These are phyloP conservation scores for Cucurbita maxima DNA, from an alignment of 306 rosid genomes.

Conservation along the genomic window DNA sequence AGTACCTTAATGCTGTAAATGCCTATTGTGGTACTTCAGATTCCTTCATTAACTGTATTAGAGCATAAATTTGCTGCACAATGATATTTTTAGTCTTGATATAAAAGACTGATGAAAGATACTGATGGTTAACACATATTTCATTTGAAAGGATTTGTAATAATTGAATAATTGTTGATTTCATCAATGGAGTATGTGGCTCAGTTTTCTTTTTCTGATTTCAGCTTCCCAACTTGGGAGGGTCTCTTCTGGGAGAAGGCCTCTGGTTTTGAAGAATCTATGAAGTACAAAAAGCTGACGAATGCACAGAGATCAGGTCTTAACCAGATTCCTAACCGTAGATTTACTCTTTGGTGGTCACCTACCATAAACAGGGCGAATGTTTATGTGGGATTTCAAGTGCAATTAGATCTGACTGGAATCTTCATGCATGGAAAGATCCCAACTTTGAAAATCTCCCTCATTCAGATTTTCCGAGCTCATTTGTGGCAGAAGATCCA, in stretches of 20 bases:
- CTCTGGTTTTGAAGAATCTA: conserved; percentile 97
- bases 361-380: conserved; percentile 97
- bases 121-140: not conserved
- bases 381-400: conserved; percentile 98
- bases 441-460: conserved; percentile 92
- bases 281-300: conserved; percentile 96
- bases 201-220: conserved; percentile 17
- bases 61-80: not conserved
- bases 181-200: not conserved
- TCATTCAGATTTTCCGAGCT: conserved; percentile 94
- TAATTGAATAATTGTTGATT: not conserved
- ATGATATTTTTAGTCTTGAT: not conserved
- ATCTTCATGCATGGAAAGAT: conserved; percentile 99
- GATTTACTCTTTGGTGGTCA: conserved; percentile 99
- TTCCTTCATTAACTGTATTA: not conserved
- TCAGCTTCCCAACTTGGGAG: conserved; percentile 93
- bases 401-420: conserved; percentile 95
- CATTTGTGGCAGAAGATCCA: conserved; percentile 99
- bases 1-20: not conserved
- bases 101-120: not conserved
- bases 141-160: not conserved
- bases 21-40: not conserved
- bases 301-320: conserved; percentile 99
- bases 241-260: conserved; percentile 99
- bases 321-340: conserved; percentile 96